These are phyloP conservation scores for Austroboletus eburneus DNA, from an alignment of 768 basidiomycete species.

Conservation along the genomic window DNA sequence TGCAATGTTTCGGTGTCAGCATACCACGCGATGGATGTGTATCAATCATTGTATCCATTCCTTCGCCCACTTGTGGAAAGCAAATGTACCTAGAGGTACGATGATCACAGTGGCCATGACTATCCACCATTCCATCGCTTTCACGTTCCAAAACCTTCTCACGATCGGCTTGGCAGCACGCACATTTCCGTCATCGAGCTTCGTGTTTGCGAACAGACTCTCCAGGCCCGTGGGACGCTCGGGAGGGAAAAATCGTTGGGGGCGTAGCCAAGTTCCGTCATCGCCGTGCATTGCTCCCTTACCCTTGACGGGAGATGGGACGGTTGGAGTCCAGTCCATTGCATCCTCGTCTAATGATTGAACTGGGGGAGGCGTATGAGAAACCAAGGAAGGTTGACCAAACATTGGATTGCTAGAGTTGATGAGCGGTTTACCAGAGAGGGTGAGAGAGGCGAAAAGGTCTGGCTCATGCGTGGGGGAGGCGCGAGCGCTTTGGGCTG, in stretches of 20 bases:
- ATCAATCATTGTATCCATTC: slow-evolving; percentile 19
- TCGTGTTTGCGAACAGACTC: slow-evolving; percentile 59
- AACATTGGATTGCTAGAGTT: slow-evolving; percentile 53
- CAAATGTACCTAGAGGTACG: slow-evolving; percentile 18
- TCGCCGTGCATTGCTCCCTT: slow-evolving; percentile 26
- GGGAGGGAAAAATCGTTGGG: slow-evolving; percentile 73
- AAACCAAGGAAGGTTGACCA: slow-evolving; percentile 59
- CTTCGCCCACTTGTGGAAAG: slow-evolving; percentile 21
- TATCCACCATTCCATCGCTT: slow-evolving; percentile 11
- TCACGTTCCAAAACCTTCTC: slow-evolving; percentile 2
- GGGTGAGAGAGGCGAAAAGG: slow-evolving; percentile 56
- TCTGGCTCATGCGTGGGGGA: slow-evolving; percentile 47
- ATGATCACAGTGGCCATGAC: slow-evolving; percentile 10
- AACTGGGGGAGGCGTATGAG: slow-evolving; percentile 20
- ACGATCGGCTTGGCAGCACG: neutral
- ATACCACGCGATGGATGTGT: slow-evolving; percentile 8
- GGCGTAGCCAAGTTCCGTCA: slow-evolving; percentile 54
- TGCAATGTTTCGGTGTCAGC: slow-evolving; percentile 1
- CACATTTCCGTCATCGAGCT: slow-evolving; percentile 42
- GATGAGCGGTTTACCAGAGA: slow-evolving; percentile 62
- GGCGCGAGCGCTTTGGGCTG: slow-evolving; percentile 18
- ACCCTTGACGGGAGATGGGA: slow-evolving; percentile 23
- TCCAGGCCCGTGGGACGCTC: slow-evolving; percentile 78
- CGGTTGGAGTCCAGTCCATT: slow-evolving; percentile 71
- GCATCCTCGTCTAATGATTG: slow-evolving; percentile 36